Conservation (phyloP, 2,329 filamentous ascomycete species). For the Colletotrichum karsti region DNA sequence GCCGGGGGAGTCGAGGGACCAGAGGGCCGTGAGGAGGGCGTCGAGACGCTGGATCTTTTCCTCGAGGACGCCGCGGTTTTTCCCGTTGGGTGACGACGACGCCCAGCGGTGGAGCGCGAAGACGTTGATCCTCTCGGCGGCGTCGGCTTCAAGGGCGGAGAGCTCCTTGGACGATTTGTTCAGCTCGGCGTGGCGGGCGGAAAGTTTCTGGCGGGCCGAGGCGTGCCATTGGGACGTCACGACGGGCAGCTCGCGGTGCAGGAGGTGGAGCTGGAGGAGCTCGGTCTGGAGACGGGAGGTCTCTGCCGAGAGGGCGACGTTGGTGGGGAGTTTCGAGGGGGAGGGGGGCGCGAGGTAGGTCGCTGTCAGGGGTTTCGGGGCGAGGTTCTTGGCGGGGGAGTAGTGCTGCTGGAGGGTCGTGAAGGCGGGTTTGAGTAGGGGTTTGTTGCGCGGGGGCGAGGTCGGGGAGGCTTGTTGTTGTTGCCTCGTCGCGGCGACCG, state of each 20-base stretch:
- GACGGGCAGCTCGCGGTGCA: conserved; percentile 63
- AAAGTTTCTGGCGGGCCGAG: conserved; percentile 61
- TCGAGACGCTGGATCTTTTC: conserved; percentile 67
- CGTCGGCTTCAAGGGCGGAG: conserved; percentile 48
- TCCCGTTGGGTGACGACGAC: conserved; percentile 35
- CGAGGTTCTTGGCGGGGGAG: conserved; percentile 68
- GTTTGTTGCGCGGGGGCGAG: conserved; percentile 32
- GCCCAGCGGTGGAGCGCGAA: conserved; percentile 62
- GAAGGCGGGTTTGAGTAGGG: conserved; percentile 63
- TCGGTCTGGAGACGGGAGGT: conserved; percentile 69
- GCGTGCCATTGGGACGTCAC: conserved; percentile 61
- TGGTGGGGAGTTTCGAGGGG: conserved; percentile 68
- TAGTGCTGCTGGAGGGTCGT: conserved; percentile 73
- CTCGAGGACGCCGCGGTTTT: conserved; percentile 48
- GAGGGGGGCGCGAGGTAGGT: conserved; percentile 67
- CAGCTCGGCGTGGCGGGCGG: conserved; percentile 52
- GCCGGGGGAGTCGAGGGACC: conserved; percentile 62
- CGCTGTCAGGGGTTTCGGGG: conserved; percentile 69
- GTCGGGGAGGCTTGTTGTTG: neutral
- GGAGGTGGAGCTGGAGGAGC: conserved; percentile 70
- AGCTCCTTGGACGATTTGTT: conserved; percentile 43
- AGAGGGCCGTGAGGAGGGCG: conserved; percentile 63
- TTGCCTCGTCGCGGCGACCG: conserved; percentile 61
- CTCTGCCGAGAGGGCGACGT: conserved; percentile 66
- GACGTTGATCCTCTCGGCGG: conserved; percentile 59